phyloP scores from a whole-genome alignment of 768 basidiomycete genomes.

The Leccinum boreale region DNA sequence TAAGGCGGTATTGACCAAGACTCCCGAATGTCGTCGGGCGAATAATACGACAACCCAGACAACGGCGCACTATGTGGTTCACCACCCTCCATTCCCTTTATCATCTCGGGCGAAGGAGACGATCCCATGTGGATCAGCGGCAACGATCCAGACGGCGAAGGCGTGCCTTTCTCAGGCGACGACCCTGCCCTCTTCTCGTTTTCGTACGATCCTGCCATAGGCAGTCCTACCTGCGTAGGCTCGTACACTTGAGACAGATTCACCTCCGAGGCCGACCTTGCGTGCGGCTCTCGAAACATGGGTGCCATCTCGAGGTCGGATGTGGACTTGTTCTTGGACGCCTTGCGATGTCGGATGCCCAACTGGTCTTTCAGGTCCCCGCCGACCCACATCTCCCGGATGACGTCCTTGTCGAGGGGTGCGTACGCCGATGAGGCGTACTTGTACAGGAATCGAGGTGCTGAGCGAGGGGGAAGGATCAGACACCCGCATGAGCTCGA shows the following conservation, averaged over 20 bases:
- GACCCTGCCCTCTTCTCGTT: slow-evolving; percentile 10
- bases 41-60: slow-evolving; percentile 54
- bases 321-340: slow-evolving; percentile 36
- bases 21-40: slow-evolving; percentile 45
- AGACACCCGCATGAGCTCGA: background rate
- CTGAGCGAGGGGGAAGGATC: slow-evolving; percentile 37
- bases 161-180: background rate
- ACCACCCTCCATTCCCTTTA: background rate
- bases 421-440: slow-evolving; percentile 65
- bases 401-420: slow-evolving; percentile 85
- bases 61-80: slow-evolving; percentile 16
- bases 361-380: slow-evolving; percentile 82
- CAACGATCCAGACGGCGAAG: background rate
- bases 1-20: slow-evolving; percentile 59
- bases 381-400: slow-evolving; percentile 88
- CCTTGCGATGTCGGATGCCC: slow-evolving; percentile 64
- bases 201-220: slow-evolving; percentile 11
- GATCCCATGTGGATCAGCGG: slow-evolving; percentile 13
- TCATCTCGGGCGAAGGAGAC: background rate
- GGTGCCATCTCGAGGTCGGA: slow-evolving; percentile 59
- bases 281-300: slow-evolving; percentile 67
- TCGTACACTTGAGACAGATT: slow-evolving; percentile 45
- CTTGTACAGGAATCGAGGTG: slow-evolving; percentile 79
- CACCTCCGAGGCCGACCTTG: slow-evolving; percentile 62
- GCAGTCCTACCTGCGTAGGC: slow-evolving; percentile 36